Conservation (phyloP, 73 alveolate species). For the Blepharisma japonicum region DNA sequence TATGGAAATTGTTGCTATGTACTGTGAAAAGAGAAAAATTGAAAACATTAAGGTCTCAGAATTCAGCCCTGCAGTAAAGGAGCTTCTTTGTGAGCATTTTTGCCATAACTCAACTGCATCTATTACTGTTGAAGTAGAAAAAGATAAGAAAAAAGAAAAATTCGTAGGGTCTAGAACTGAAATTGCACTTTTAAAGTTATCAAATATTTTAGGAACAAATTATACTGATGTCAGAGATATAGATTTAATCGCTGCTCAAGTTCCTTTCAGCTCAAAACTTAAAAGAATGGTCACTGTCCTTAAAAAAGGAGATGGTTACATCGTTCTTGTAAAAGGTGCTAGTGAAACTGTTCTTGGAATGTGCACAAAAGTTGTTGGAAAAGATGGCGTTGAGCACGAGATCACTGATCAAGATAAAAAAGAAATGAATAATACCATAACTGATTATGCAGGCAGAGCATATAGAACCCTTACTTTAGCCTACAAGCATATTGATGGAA, state of each 20-base stretch:
- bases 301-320: constrained; percentile 32
- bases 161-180: constrained; percentile 71
- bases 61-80: constrained; percentile 24
- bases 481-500: constrained; percentile 59
- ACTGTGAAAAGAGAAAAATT: constrained; percentile 40
- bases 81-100: constrained; percentile 31
- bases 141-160: constrained; percentile 49
- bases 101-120: constrained; percentile 26
- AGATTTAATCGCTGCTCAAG: constrained; percentile 37
- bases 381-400: constrained; percentile 30
- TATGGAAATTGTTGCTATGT: constrained; percentile 71
- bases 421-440: constrained; percentile 52
- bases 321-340: constrained; percentile 50
- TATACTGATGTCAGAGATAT: constrained; percentile 21
- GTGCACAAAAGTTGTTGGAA: constrained; percentile 4
- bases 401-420: constrained; percentile 36
- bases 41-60: constrained; percentile 26
- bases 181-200: constrained; percentile 55
- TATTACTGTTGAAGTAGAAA: constrained; percentile 39
- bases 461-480: constrained; percentile 79
- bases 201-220: constrained; percentile 39
- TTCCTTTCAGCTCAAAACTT: constrained; percentile 87
- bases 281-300: constrained; percentile 85
- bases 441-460: constrained; percentile 64
- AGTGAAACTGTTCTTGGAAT: constrained; percentile 45